Base-by-base conservation (phyloP, 2,329 filamentous ascomycete species). In the Huntiella omanensis region DNA sequence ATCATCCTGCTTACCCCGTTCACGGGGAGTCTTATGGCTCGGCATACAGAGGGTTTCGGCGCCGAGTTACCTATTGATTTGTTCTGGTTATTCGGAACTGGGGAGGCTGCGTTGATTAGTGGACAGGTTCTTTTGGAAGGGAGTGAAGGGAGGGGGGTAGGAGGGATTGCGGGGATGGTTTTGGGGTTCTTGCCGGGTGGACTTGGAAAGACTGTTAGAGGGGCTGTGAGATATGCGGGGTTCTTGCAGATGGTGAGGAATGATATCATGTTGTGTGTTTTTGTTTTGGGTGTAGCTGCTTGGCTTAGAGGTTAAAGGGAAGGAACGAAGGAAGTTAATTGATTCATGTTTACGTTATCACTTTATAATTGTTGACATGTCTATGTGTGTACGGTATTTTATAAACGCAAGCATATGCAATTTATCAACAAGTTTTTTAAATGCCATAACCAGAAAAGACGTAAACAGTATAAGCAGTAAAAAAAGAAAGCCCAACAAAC, bases 41-140 rank as follows among this genome's bases (percentile, higher is more conserved):
- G 82, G 28, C 60, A 65, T 28, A 58, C 61, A 7, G 56, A 55
- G 15, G 53, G 56, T 40, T 50, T 59, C 32, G 53, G 56, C 11
- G 54, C 55, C 37, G 56, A 41, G 44, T 62, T 16, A n/a, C 33
- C 57, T 66, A 36, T 64, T 64, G 40, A 67, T 69, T 51, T 79
- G 86, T 61, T 88, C 60, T 84, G 77, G 65, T 70, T 82, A n/a
- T 91, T 88, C 57, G 78, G 81, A 4, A 84, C 82, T 0, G 77
- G 75, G 32, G 82, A 91, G 63, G 69, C 83, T 8, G 58, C 83
- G 45, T 64, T 88, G 52, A 73, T 88, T 52, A 80, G 75, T 1
- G 77, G 73, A 28, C 68, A 82, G 17, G 83, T 80, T 58, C 75
- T 85, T 53, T 56, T 84, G 3, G 43, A 49, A 12, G 32, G 40